Conservation (phyloP, 257 asterid genomes). For the Ilex aquifolium region DNA sequence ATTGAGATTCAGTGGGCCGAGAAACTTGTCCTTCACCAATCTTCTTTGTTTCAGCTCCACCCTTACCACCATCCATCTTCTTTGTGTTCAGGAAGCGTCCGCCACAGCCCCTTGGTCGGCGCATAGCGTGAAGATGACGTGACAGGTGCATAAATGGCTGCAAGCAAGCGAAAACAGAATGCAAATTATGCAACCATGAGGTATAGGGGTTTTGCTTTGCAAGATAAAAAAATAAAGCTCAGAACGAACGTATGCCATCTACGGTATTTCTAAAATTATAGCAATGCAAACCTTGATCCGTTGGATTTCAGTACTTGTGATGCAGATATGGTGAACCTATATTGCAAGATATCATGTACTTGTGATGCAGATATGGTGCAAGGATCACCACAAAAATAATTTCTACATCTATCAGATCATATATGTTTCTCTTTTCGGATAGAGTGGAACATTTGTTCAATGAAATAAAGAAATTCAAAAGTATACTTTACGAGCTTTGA, state of each 20-base stretch:
- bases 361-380: too few species aligned
- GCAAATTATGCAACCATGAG: not conserved
- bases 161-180: conserved; percentile 4
- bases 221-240: too few species aligned
- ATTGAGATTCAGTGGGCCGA: conserved; percentile 29
- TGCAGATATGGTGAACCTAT: too few species aligned
- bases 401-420: not conserved
- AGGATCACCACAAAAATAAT: not conserved
- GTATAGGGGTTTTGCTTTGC: too few species aligned
- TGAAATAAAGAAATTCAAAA: not conserved
- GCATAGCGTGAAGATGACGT: conserved; percentile 93
- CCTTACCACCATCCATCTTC: conserved; percentile 12
- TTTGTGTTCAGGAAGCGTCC: conserved; percentile 84
- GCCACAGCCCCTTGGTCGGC: conserved; percentile 82
- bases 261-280: too few species aligned
- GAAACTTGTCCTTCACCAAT: not conserved
- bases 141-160: conserved; percentile 80
- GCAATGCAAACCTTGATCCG: too few species aligned
- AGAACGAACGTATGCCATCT: too few species aligned
- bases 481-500: conserved; percentile 52
- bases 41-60: conserved; percentile 5
- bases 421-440: not conserved
- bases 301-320: too few species aligned
- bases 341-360: too few species aligned
- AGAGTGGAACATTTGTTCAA: not conserved